These are phyloP conservation scores for Zygosaccharomyces bailii DNA, from an alignment of 805 yeast species.

Conservation along the genomic window DNA sequence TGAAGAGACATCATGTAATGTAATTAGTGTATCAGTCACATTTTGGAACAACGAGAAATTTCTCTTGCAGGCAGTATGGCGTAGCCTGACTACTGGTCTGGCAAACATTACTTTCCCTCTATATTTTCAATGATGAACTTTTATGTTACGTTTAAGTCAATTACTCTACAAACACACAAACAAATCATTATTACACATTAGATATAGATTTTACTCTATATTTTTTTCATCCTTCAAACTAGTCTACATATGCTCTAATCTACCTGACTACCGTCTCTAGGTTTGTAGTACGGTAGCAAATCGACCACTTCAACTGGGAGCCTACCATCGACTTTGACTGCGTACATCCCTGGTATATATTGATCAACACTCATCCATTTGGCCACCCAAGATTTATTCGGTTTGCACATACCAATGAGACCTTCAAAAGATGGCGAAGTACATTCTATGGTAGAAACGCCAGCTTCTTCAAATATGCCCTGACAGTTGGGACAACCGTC, in stretches of 20 bases:
- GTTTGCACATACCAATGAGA: constrained; percentile 82
- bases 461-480: constrained; percentile 76
- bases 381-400: constrained; percentile 90
- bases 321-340: constrained; percentile 89
- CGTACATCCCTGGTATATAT: constrained; percentile 85
- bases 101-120: not conserved
- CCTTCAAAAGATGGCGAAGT: constrained; percentile 98
- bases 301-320: constrained; percentile 81
- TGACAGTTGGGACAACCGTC: constrained; percentile 97
- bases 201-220: not conserved
- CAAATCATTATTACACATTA: not conserved
- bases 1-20: constrained; percentile 51
- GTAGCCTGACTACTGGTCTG: constrained; percentile 4
- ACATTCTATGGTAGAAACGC: constrained; percentile 83
- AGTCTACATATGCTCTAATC: constrained; percentile 38
- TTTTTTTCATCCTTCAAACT: not conserved
- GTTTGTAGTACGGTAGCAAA: constrained; percentile 77
- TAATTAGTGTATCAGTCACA: constrained; percentile 27
- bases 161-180: not conserved
- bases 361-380: constrained; percentile 91
- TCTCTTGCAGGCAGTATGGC: constrained; percentile 9
- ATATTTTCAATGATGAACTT: not conserved
- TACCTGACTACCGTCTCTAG: constrained; percentile 87
- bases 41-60: constrained; percentile 18
- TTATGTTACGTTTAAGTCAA: not conserved